phyloP scores from a whole-genome alignment of 257 asterid genomes.

The Jacaranda mimosifolia region DNA sequence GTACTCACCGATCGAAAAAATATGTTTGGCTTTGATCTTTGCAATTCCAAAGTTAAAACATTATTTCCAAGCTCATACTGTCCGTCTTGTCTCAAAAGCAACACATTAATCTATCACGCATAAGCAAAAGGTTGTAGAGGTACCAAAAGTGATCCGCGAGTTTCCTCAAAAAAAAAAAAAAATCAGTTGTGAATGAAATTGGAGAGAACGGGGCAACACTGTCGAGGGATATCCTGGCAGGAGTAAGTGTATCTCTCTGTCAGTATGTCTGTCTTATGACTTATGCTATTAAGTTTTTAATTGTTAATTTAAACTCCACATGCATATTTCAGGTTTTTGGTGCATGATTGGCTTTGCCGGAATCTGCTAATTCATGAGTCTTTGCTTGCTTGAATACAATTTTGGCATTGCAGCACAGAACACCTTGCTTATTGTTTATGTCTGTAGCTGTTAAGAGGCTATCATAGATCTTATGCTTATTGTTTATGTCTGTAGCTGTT shows the following conservation, averaged over 20 bases:
- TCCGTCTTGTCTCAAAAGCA: too few species aligned
- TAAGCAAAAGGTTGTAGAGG: conserved; percentile 74
- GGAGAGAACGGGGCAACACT: conserved; percentile 56
- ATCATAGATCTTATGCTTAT: too few species aligned
- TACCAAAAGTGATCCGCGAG: conserved; percentile 62
- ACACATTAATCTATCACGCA: conserved; percentile 39
- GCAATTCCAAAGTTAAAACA: too few species aligned
- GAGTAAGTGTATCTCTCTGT: conserved; percentile 57
- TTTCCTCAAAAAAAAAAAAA: conserved; percentile 77
- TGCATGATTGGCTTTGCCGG: conserved; percentile 32
- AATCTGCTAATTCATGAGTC: background rate
- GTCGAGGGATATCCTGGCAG: conserved; percentile 70
- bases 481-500: too few species aligned
- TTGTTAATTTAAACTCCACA: conserved; percentile 24
- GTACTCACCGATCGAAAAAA: too few species aligned
- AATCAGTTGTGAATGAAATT: conserved; percentile 52
- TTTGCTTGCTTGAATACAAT: background rate
- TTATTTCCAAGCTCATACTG: too few species aligned
- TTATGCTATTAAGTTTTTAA: background rate
- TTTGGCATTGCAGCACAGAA: conserved; percentile 21
- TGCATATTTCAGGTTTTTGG: conserved; percentile 61
- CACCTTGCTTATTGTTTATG: background rate
- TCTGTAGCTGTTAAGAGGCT: background rate
- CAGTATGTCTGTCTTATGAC: background rate
- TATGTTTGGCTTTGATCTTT: too few species aligned